A percentile compares a stretch with the other conserved stretches of the same genome.
These are phyloP conservation scores for Dictyostelium brefeldianum DNA, from an alignment of 78 protist genomes.

Conservation along the genomic window DNA sequence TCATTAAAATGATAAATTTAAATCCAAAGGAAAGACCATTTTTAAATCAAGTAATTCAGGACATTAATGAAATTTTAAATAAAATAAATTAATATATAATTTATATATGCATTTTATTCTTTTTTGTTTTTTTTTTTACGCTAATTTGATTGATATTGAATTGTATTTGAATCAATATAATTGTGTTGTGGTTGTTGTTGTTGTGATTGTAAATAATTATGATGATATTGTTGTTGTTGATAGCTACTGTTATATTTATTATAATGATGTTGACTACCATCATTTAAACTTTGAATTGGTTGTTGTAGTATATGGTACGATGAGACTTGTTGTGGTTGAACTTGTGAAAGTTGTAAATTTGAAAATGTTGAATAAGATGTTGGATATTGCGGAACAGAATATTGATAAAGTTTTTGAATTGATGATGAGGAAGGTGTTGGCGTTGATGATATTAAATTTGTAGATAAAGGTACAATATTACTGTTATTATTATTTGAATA, in stretches of 20 bases:
- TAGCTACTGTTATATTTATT: not conserved
- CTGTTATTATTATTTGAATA: no score
- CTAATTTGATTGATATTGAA: not conserved
- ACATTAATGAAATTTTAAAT: not conserved
- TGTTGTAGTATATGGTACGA: not conserved
- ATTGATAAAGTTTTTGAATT: no score
- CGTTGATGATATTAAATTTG: no score
- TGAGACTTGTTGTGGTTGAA: not conserved
- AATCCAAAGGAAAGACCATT: not conserved
- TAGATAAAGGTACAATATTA: no score
- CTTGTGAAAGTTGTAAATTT: no score
- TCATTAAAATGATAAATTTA: conserved; percentile 11
- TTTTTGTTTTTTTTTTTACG: not conserved
- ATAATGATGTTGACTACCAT: not conserved
- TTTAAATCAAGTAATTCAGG: conserved; percentile 16
- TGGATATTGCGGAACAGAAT: no score
- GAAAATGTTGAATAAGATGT: no score
- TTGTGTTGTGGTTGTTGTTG: conserved; percentile 13
- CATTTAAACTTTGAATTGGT: not conserved
- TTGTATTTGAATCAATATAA: not conserved
- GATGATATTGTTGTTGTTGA: not conserved
- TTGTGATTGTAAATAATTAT: not conserved
- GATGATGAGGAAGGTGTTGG: no score
- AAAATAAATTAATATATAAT: not conserved
- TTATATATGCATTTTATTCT: not conserved